phyloP scores from a whole-genome alignment of 306 rosid genomes.

The Pachyrhizus erosus region DNA sequence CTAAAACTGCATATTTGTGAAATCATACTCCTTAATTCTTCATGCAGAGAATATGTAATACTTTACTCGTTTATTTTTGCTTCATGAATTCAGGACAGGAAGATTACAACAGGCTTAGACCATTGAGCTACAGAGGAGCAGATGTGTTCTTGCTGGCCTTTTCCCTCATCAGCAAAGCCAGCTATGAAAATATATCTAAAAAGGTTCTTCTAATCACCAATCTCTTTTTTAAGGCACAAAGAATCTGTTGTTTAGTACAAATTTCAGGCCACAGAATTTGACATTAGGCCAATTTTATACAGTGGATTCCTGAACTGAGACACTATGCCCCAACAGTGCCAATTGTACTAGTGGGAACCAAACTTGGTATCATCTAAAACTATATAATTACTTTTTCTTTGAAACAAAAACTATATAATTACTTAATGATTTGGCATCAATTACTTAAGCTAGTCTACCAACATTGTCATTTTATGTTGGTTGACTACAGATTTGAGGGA shows the following conservation, averaged over 20 bases:
- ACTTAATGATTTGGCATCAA: neutral
- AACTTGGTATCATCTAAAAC: conserved; percentile 26
- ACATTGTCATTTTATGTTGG: neutral
- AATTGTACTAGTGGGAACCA: conserved; percentile 20
- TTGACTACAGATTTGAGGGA: conserved; percentile 5
- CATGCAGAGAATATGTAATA: neutral
- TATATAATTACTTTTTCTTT: neutral
- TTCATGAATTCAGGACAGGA: conserved; percentile 12
- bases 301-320: conserved; percentile 21
- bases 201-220: neutral
- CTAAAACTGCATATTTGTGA: neutral
- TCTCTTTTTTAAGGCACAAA: neutral
- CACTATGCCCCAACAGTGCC: conserved; percentile 16
- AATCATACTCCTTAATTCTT: neutral
- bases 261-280: neutral
- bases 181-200: conserved; percentile 22
- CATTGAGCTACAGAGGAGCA: conserved; percentile 24
- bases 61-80: neutral
- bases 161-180: conserved; percentile 23
- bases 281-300: neutral
- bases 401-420: neutral
- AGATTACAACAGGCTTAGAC: conserved; percentile 26
- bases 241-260: neutral
- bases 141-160: conserved; percentile 28
- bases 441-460: neutral